Evolutionary conservation across 495 filamentous ascomycete species (phyloP).

Genomic region (Hyaloscypha bicolor): DNA sequence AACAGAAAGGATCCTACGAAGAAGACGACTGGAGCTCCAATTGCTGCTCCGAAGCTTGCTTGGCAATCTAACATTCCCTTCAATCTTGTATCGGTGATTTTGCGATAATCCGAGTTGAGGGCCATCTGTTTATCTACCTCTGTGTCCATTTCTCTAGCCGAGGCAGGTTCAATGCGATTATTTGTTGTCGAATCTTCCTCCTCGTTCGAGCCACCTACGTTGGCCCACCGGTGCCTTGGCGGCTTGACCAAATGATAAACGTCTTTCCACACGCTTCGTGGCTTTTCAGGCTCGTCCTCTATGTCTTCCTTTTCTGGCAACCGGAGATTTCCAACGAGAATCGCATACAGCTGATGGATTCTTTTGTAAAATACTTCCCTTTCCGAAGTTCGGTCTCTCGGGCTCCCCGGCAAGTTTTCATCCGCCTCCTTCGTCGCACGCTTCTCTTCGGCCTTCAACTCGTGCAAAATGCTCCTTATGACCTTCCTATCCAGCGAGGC

Average conservation of each 20-base stretch:
- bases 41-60: slow-evolving; percentile 44
- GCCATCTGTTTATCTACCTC: neutral
- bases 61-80: slow-evolving; percentile 15
- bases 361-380: neutral
- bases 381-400: neutral
- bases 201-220: neutral
- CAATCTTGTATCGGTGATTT: slow-evolving; percentile 3
- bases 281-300: neutral
- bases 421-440: neutral
- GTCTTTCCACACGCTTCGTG: slow-evolving; percentile 13
- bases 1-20: slow-evolving; percentile 44
- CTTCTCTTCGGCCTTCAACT: slow-evolving; percentile 3
- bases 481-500: slow-evolving; percentile 40
- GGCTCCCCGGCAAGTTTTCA: neutral
- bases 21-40: slow-evolving; percentile 50
- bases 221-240: neutral
- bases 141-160: neutral
- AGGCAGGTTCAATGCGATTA: neutral
- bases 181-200: neutral
- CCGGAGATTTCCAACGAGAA: slow-evolving; percentile 14
- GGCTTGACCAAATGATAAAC: slow-evolving; percentile 8
- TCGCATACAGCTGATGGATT: slow-evolving; percentile 13
- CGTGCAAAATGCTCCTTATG: slow-evolving; percentile 1
- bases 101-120: neutral
- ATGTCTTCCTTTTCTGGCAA: neutral